Evolutionary conservation across 805 yeast species (phyloP).

Genomic region (Sporopachydermia lactativora): DNA sequence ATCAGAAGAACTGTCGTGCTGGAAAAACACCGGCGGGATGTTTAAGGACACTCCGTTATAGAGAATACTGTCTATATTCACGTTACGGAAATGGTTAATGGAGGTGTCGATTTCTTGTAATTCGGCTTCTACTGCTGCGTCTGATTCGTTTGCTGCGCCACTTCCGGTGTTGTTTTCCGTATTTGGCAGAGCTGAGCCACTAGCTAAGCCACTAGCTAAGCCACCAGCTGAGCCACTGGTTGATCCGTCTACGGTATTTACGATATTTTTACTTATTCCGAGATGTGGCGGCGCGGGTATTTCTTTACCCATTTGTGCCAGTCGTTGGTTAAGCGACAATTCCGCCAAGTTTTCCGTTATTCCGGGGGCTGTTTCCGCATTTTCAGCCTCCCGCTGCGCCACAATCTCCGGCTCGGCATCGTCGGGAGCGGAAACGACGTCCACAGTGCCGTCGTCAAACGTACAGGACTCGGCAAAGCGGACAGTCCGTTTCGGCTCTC

Average conservation of each 20-base stretch:
- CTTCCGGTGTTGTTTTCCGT: too few relatives aligned
- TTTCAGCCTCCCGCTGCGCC: neutral
- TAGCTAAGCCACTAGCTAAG: constrained; percentile 6
- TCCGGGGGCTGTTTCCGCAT: neutral
- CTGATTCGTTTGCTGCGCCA: constrained; percentile 10
- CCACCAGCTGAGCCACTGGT: constrained; percentile 16
- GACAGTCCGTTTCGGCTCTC: neutral
- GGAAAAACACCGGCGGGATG: constrained; percentile 26
- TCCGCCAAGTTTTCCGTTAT: neutral
- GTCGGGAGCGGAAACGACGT: too few relatives aligned
- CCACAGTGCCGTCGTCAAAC: constrained; percentile 22
- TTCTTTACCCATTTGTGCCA: constrained; percentile 3
- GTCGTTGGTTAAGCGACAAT: constrained; percentile 9
- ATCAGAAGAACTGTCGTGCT: constrained; percentile 6
- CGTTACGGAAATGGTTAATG: constrained; percentile 59
- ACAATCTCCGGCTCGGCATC: neutral
- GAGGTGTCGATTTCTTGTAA: constrained; percentile 64
- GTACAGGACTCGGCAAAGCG: constrained; percentile 23
- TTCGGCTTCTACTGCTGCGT: constrained; percentile 47
- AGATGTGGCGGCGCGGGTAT: too few relatives aligned
- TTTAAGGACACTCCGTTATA: constrained; percentile 55
- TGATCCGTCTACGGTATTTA: constrained; percentile 6
- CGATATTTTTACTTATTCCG: neutral
- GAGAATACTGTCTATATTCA: constrained; percentile 66
- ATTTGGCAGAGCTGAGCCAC: constrained; percentile 14